These are phyloP conservation scores for Puccinellia tenuiflora DNA, from an alignment of 176 grass and related monocot species.

Conservation along the genomic window DNA sequence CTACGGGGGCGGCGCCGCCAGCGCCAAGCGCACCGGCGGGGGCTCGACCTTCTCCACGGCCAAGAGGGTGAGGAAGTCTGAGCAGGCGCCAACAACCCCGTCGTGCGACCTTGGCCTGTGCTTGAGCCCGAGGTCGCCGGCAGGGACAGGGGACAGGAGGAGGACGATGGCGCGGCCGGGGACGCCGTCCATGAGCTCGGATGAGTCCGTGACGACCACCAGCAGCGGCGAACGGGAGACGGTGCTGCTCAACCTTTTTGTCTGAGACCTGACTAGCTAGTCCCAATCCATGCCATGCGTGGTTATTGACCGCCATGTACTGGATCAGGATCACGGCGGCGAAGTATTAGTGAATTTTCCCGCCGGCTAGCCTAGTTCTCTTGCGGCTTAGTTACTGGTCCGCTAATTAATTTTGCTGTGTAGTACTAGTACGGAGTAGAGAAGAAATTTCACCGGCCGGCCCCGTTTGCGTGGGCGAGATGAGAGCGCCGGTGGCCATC, in stretches of 20 bases:
- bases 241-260: constrained; percentile 73
- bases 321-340: constrained; percentile 10
- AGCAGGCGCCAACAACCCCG: not conserved
- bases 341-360: not conserved
- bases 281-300: not conserved
- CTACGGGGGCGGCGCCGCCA: not conserved
- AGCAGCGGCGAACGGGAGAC: constrained; percentile 26
- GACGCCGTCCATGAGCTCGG: constrained; percentile 72
- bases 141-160: not conserved
- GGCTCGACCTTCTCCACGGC: constrained; percentile 54
- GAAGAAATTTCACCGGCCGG: constrained; percentile 25
- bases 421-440: not conserved
- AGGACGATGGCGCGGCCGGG: constrained; percentile 30
- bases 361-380: constrained; percentile 30
- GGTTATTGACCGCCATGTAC: not conserved
- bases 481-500: constrained; percentile 47
- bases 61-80: constrained; percentile 18
- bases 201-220: constrained; percentile 61
- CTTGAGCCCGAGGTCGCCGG: constrained; percentile 30
- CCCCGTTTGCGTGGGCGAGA: constrained; percentile 54
- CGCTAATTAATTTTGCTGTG: constrained; percentile 20
- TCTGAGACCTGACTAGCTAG: constrained; percentile 22
- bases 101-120: constrained; percentile 44
- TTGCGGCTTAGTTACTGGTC: not conserved
- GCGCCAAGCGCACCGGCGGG: constrained; percentile 19